Base-by-base conservation (phyloP, 495 filamentous ascomycete genomes). In the Penicillium cataractarum region DNA sequence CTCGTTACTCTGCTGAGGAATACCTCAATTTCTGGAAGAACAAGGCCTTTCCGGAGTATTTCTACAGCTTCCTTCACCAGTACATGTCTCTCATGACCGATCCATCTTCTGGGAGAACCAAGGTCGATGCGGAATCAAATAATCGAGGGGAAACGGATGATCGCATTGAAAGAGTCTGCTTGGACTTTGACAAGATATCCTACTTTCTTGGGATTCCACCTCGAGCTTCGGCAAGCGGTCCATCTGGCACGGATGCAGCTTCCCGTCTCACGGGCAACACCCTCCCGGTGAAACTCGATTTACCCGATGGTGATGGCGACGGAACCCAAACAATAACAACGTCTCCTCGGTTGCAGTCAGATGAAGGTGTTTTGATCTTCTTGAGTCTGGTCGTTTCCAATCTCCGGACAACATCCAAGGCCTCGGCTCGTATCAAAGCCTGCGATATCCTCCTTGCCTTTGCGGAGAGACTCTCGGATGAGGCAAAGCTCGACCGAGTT, bases 61-160 rank as follows among this genome's bases (percentile, higher is more conserved):
- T 97, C 62, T 97, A 97, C 82, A 96, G 86, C 75, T 97, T 97
- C 71, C 84, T 99, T 33, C 95, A 99, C 70, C 92, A 96, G 64
- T 97, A 97, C 73, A 97, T 99, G 92, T 91, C 90, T 65, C 81
- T 95, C 42, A 92, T 99, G 68, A 98, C 96, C 2, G 94, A 99
- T 72, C 90, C 92, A n/a, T 90, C 88, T 3, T 90, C 91, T 31
- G 92, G 91, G 2, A 87, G 87, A 56, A 81, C 83, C 42, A 78
- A 85, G 21, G 79, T 90, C 9, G 86, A 86, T 22, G 81, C 86
- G 2, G 84, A 86, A 19, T 79, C 82, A 21, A 83, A 83, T 42
- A 92, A 90, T 61, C 78, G 91, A 61, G 90, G 89, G 42, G 90
- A 96, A 67, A 85, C 92, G 0, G 96, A 99, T 74, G 91, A 97